Percentiles rank a stretch among this genome's conserved stretches.
These are phyloP conservation scores for Chrysosporium keratinophilum DNA, from an alignment of 2,329 filamentous ascomycete species.

Conservation along the genomic window DNA sequence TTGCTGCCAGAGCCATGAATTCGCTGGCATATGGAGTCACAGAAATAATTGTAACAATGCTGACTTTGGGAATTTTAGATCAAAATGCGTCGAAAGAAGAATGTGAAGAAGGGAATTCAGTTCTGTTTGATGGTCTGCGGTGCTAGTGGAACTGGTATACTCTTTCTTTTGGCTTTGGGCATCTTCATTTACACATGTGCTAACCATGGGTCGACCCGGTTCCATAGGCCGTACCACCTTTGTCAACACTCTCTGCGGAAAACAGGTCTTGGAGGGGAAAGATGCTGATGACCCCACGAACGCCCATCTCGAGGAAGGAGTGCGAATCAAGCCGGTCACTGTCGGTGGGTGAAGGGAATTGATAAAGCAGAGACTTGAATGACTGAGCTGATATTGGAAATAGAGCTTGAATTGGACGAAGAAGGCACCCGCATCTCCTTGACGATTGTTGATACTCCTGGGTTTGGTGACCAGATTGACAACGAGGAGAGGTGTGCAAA, in stretches of 20 bases:
- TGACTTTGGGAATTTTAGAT: slow-evolving; percentile 43
- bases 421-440: slow-evolving; percentile 96
- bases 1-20: slow-evolving; percentile 2
- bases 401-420: slow-evolving; percentile 91
- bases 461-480: slow-evolving; percentile 97
- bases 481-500: slow-evolving; percentile 84
- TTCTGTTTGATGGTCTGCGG: slow-evolving; percentile 99
- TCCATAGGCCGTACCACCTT: slow-evolving; percentile 83
- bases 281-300: slow-evolving; percentile 81
- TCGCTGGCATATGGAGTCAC: no score
- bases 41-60: not conserved
- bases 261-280: slow-evolving; percentile 81
- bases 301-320: slow-evolving; percentile 88
- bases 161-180: slow-evolving; percentile 15
- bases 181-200: slow-evolving; percentile 14
- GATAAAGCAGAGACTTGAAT: not conserved
- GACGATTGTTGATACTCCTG: slow-evolving; percentile 96
- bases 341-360: slow-evolving; percentile 58
- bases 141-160: slow-evolving; percentile 87
- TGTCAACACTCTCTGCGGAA: slow-evolving; percentile 97
- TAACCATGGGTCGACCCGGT: slow-evolving; percentile 14
- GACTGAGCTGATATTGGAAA: not conserved
- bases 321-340: slow-evolving; percentile 97
- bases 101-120: slow-evolving; percentile 99
- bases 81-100: slow-evolving; percentile 99